Evolutionary conservation across 352 stramenopile genomes (phyloP), one percentile per base, ranked within the genome.

Genomic region (Pythium utonaiense): DNA sequence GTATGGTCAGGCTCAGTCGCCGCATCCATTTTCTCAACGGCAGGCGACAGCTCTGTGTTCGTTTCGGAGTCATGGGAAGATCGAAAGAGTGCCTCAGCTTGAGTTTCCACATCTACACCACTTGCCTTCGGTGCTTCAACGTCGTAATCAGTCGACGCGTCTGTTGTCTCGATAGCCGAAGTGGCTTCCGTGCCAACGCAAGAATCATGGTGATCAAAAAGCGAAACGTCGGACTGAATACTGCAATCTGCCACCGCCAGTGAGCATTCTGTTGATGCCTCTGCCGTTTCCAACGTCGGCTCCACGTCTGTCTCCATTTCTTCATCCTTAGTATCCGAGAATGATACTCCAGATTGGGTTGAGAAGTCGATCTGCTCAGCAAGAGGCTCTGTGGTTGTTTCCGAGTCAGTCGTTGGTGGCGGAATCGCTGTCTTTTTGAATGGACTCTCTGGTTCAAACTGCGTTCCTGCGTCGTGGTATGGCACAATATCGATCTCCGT

Each of bases 401-500:
- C 40, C 24, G 14, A 16, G 3, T 47, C 40, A 16, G 19, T 4
- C 12, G 40, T 47, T 13, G 40, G 5, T 12, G 45, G 24, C 16
- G 16, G 16, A 7, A 19, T 28, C 34, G 33, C 9, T 13, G 44
- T n/a, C 47, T 49, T 17, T 28, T 60, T 45, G 16, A 30, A 22
- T 8, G 51, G 40, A 24, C 24, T 30, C 33, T 62, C 53, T 1
- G 34, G 38, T 57, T 68, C 61, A 19, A 60, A 31, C 22, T 68
- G 61, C n/a, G 61, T 68, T 16, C 63, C 25, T 1, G 54, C 54
- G 17, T 68, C 61, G 1, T 47, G 17, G 6, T 56, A 57, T 12
- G 61, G 61, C n/a, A 36, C 28, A 25, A 68, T 68, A 17, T 36
- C 31, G 17, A 68, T 58, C 28, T 64, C 61, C 0, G 61, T 68